Percentiles rank a stretch among this genome's conserved stretches.
phyloP scores from a whole-genome alignment of 2,329 filamentous ascomycete species.

The Stagonosporopsis rhizophila region DNA sequence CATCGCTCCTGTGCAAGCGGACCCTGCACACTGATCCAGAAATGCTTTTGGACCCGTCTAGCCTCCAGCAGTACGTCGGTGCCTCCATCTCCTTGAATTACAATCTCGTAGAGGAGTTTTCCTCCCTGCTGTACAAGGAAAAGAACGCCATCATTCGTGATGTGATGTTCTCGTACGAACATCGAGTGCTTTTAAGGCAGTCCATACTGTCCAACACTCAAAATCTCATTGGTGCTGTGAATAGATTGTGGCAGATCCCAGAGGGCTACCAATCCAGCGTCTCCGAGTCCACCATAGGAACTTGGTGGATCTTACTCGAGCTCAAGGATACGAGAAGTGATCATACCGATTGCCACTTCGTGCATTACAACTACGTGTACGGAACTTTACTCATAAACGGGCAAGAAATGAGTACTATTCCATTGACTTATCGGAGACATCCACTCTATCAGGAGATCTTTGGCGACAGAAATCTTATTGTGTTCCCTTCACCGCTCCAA shows the following conservation, averaged over 20 bases:
- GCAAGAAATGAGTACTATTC: conserved; percentile 60
- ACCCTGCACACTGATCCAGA: conserved; percentile 50
- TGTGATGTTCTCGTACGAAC: conserved; percentile 51
- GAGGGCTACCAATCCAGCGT: conserved; percentile 18
- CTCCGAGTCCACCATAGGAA: conserved; percentile 22
- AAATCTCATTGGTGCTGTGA: conserved; percentile 48
- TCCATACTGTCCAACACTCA: conserved; percentile 44
- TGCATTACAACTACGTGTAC: conserved; percentile 57
- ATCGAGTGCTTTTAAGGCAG: conserved; percentile 46
- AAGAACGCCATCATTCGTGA: conserved; percentile 57
- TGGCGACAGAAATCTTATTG: conserved; percentile 59
- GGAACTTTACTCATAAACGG: conserved; percentile 60
- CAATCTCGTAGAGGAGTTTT: conserved; percentile 51
- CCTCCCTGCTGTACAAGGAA: conserved; percentile 42
- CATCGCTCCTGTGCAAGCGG: conserved; percentile 63
- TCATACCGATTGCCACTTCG: conserved; percentile 31
- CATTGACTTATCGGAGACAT: conserved; percentile 57
- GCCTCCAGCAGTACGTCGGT: conserved; percentile 45
- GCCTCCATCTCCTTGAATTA: conserved; percentile 58
- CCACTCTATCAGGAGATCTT: conserved; percentile 60
- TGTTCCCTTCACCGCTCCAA: conserved; percentile 58
- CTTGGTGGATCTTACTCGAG: conserved; percentile 46
- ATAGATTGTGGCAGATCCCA: conserved; percentile 53
- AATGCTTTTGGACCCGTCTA: not conserved
- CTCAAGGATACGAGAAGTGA: conserved; percentile 23